Conservation (phyloP, 805 yeast species). For the Nakazawaea laoshanensis region DNA sequence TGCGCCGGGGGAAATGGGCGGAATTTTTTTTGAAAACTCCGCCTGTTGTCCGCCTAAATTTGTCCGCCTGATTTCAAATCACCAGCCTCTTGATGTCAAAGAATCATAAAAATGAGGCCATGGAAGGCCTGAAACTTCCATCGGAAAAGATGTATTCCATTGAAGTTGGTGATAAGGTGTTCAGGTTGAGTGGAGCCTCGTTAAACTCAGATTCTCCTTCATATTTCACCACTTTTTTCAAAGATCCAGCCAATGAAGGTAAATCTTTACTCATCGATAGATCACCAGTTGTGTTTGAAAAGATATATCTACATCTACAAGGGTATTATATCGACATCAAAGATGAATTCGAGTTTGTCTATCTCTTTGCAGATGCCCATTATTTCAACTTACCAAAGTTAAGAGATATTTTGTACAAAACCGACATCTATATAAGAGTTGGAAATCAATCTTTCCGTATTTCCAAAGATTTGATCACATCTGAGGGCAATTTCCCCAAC, state of each 20-base stretch:
- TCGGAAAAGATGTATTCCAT: conserved; percentile 61
- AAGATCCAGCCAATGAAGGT: conserved; percentile 24
- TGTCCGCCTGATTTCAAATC: conserved; percentile 14
- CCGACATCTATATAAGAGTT: conserved; percentile 47
- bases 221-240: conserved; percentile 71
- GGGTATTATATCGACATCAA: conserved; percentile 66
- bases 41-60: conserved; percentile 23
- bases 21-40: too few relatives aligned
- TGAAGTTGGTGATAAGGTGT: conserved; percentile 59
- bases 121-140: too few relatives aligned
- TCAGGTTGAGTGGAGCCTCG: conserved; percentile 74
- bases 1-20: too few relatives aligned
- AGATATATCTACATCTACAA: conserved; percentile 65
- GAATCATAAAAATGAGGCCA: too few relatives aligned
- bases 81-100: background rate
- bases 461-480: conserved; percentile 42
- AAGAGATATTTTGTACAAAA: conserved; percentile 35
- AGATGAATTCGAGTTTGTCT: conserved; percentile 51
- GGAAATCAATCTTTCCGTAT: conserved; percentile 56
- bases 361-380: conserved; percentile 59
- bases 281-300: conserved; percentile 58
- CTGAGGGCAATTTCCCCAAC: conserved; percentile 70
- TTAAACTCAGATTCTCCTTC: conserved; percentile 83
- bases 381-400: conserved; percentile 62
- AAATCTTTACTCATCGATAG: conserved; percentile 61